A percentile compares a stretch with the other conserved stretches of the same genome.
phyloP scores from a whole-genome alignment of 129 eudicot species.

The Flaveria bidentis region DNA sequence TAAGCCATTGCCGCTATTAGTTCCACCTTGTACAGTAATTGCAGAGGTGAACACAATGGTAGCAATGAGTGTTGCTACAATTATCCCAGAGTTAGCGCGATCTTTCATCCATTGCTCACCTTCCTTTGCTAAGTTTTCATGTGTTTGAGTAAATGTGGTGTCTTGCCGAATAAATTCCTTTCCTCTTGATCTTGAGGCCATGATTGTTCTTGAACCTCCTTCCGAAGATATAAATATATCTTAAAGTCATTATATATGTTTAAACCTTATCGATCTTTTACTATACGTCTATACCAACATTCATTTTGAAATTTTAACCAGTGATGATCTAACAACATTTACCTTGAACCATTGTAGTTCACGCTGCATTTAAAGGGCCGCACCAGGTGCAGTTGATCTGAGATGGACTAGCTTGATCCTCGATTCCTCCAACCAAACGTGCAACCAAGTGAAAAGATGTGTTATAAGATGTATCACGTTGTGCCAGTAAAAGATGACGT shows the following conservation, averaged over 20 bases:
- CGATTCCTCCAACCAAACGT: background rate
- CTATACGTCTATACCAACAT: background rate
- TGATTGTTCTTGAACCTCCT: slow-evolving; percentile 25
- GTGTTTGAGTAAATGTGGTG: slow-evolving; percentile 28
- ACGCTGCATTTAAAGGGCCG: slow-evolving; percentile 29
- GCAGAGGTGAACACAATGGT: slow-evolving; percentile 30
- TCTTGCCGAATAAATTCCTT: slow-evolving; percentile 6
- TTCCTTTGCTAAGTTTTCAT: slow-evolving; percentile 16
- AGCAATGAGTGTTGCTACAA: slow-evolving; percentile 27
- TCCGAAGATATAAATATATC: background rate
- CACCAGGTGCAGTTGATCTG: slow-evolving; percentile 27
- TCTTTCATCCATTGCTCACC: slow-evolving; percentile 40
- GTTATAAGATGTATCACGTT: slow-evolving; percentile 11
- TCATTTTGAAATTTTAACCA: background rate
- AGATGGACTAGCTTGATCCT: background rate
- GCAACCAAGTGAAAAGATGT: slow-evolving; percentile 25
- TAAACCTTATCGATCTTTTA: background rate
- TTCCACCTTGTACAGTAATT: slow-evolving; percentile 27
- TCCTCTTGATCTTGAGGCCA: slow-evolving; percentile 12
- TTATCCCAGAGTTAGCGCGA: slow-evolving; percentile 22
- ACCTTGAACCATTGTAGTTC: slow-evolving; percentile 36
- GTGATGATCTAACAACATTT: background rate
- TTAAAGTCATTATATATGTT: background rate
- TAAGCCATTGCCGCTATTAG: background rate
- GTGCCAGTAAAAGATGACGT: background rate